Evolutionary conservation across 2,329 filamentous ascomycete species (phyloP).

Genomic region (Alternaria sp.): DNA sequence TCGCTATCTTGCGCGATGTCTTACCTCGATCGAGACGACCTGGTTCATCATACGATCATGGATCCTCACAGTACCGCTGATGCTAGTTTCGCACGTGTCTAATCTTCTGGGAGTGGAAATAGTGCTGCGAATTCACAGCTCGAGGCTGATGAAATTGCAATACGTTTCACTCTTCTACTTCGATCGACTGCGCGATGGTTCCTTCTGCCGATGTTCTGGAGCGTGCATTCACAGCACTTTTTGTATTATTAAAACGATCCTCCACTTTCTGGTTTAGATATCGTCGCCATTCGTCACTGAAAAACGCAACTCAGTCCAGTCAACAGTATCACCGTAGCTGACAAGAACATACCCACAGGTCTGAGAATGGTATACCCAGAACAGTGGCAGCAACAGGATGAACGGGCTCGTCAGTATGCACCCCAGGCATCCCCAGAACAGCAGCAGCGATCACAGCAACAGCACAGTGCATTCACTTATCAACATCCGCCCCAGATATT

Average conservation of each 20-base stretch:
- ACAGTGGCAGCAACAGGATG: background rate
- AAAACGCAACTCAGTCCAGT: background rate
- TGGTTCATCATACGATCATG: background rate
- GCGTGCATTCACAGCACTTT: background rate
- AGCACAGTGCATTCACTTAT: no score
- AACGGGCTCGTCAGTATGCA: background rate
- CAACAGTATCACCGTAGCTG: background rate
- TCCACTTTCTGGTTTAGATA: background rate
- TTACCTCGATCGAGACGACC: background rate
- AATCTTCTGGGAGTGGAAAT: background rate
- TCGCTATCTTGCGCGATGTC: background rate
- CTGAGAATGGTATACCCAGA: background rate
- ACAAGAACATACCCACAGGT: background rate
- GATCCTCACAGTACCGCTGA: background rate
- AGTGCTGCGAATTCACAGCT: background rate
- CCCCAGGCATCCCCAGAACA: background rate
- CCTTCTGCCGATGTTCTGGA: background rate
- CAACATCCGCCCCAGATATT: fast-evolving
- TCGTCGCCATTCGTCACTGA: background rate
- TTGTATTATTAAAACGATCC: background rate
- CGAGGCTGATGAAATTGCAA: background rate
- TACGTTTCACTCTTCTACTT: background rate
- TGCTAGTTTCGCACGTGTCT: background rate
- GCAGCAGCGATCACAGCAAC: no score
- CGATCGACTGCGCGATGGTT: background rate